Base-by-base conservation (phyloP, 169 alveolate genomes). In the Perkinsus marinus region DNA sequence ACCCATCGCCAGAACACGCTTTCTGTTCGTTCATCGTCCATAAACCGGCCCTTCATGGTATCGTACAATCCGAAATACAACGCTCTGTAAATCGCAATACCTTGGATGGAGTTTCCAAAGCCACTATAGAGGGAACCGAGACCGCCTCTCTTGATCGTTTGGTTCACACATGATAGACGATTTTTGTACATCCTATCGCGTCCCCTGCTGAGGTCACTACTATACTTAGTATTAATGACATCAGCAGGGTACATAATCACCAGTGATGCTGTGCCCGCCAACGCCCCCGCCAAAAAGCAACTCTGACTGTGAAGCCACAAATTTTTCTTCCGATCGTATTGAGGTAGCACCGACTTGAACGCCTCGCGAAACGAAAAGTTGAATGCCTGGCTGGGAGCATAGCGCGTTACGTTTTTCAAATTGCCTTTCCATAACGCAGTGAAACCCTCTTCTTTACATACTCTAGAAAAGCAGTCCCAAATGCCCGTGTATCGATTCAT, bases 1-100 rank as follows among this genome's bases (percentile, higher is more conserved):
- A 57, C 79, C 79, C 79, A 57, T 16, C 79, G 26, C 79, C 79
- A 57, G 39, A 99, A 98, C 91, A 98, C 99, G 93, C 94, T 95
- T 22, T 95, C 97, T 68, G 97, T 95, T 92, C 95, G 95, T 91
- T 91, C 92, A 46, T 97, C 97, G 26, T 94, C 95, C 95, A 97
- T 97, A 90, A 98, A 93, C 34, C 96, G 92, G 3, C 96, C 98
- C 94, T 98, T 98, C 43, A 98, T 98, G 92, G 99, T 96, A 93
- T 98, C 99, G 95, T 96, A 98, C 92, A 96, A 92, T 17, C 99
- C 99, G 96, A 98, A 98, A 93, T 98, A 98, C 0, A 99, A 96
- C 41, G 99, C 99, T 92, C 99, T 94, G 95, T 98, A 98, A 30
- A 97, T 98, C 90, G 98, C 96, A 92, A 98, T 98, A 39, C 99